phyloP scores from a whole-genome alignment of 2,329 filamentous ascomycete genomes.

The Fusarium sp. region DNA sequence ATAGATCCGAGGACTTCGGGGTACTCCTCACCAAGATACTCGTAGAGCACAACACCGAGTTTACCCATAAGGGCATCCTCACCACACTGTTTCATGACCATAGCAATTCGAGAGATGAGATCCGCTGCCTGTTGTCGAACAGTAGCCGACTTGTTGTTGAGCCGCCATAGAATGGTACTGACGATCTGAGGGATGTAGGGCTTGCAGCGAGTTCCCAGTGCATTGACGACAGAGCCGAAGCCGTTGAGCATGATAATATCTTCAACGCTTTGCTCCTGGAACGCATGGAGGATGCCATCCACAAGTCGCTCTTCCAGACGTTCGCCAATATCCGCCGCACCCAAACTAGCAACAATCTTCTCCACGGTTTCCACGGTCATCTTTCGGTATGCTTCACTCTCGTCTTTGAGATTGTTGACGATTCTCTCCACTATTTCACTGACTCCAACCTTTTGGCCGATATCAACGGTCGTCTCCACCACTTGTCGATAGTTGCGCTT shows the following conservation, averaged over 20 bases:
- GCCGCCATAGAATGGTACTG: slow-evolving; percentile 92
- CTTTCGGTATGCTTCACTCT: slow-evolving; percentile 97
- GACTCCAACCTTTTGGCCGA: slow-evolving; percentile 97
- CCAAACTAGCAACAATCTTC: slow-evolving; percentile 93
- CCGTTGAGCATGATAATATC: slow-evolving; percentile 97
- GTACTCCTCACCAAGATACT: slow-evolving; percentile 98
- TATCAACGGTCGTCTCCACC: slow-evolving; percentile 96
- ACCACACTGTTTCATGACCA: slow-evolving; percentile 99
- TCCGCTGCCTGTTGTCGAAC: slow-evolving; percentile 98
- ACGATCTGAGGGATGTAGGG: slow-evolving; percentile 97
- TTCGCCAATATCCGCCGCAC: slow-evolving; percentile 93
- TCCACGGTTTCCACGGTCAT: slow-evolving; percentile 99
- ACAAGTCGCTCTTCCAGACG: slow-evolving; percentile 93
- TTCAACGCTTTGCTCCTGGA: slow-evolving; percentile 98
- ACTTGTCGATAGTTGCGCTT: slow-evolving; percentile 98
- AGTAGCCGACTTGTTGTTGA: slow-evolving; percentile 98
- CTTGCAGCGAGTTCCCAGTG: slow-evolving; percentile 92
- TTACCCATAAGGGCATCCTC: slow-evolving; percentile 97
- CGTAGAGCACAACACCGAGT: slow-evolving; percentile 93
- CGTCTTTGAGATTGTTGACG: slow-evolving; percentile 96
- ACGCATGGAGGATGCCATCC: slow-evolving; percentile 94
- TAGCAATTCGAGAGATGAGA: slow-evolving; percentile 94
- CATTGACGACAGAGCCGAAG: slow-evolving; percentile 97
- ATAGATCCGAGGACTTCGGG: slow-evolving; percentile 98
- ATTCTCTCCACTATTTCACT: slow-evolving; percentile 94